Conservation (phyloP, 2,329 filamentous ascomycete genomes). For the Penicillium oxalicum region DNA sequence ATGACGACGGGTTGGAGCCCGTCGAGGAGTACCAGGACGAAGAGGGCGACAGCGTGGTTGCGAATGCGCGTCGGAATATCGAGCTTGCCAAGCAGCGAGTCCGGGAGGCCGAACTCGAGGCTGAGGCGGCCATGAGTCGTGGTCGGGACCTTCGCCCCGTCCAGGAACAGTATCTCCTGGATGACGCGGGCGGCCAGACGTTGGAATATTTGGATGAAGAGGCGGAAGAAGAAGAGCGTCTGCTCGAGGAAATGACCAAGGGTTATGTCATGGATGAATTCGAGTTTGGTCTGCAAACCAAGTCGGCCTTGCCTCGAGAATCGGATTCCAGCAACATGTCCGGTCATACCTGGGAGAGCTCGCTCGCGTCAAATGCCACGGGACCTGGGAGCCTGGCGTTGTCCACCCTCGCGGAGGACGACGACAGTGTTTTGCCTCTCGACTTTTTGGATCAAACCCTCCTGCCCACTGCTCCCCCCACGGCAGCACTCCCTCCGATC, state of each 20-base stretch:
- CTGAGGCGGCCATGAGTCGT: constrained; percentile 54
- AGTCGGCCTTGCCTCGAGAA: constrained; percentile 65
- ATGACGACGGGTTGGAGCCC: constrained; percentile 83
- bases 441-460: constrained; percentile 29
- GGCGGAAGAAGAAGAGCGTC: constrained; percentile 66
- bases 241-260: constrained; percentile 81
- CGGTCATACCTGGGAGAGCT: constrained; percentile 75
- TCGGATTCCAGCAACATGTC: constrained; percentile 77
- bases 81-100: constrained; percentile 72
- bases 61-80: constrained; percentile 58
- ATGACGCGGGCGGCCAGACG: constrained; percentile 20
- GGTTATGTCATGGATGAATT: constrained; percentile 81
- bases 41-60: constrained; percentile 30
- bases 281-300: constrained; percentile 63
- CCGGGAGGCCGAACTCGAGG: constrained; percentile 66
- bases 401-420: constrained; percentile 66
- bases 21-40: constrained; percentile 35
- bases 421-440: constrained; percentile 35
- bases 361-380: constrained; percentile 65
- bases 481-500: constrained; percentile 37
- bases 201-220: constrained; percentile 55
- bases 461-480: constrained; percentile 32
- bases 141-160: constrained; percentile 52
- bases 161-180: constrained; percentile 24
- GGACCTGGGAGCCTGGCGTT: constrained; percentile 62